phyloP scores from a whole-genome alignment of 2,329 filamentous ascomycete genomes.

The Biscogniauxia mediterranea region DNA sequence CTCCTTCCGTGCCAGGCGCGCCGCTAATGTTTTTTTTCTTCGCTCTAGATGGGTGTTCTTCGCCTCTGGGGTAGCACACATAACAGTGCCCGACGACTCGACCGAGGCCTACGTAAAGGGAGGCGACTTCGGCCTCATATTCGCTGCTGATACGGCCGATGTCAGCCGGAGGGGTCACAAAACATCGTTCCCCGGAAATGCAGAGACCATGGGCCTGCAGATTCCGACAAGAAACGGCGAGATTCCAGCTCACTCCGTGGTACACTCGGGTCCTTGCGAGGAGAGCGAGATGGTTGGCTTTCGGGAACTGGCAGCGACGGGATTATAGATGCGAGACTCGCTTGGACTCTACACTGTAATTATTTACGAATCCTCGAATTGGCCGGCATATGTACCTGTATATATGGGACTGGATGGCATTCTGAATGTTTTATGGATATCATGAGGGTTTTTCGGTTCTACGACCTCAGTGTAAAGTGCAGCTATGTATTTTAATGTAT shows the following conservation, averaged over 20 bases:
- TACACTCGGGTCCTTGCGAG: conserved; percentile 40
- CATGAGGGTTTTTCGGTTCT: too few relatives aligned
- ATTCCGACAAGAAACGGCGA: conserved; percentile 36
- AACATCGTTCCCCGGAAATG: conserved; percentile 39
- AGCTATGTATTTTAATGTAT: too few relatives aligned
- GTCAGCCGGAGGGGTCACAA: conserved; percentile 40
- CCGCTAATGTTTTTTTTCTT: too few relatives aligned
- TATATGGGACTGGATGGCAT: too few relatives aligned
- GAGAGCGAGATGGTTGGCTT: conserved; percentile 20
- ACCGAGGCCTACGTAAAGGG: conserved; percentile 36
- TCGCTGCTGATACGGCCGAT: conserved; percentile 41
- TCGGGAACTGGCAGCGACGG: conserved; percentile 6
- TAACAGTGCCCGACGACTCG: conserved; percentile 39
- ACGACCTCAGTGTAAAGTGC: too few relatives aligned
- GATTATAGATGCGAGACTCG: too few relatives aligned
- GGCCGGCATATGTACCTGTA: too few relatives aligned
- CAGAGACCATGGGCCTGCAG: conserved; percentile 37
- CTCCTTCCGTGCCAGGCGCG: too few relatives aligned
- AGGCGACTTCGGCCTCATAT: conserved; percentile 39
- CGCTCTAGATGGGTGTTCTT: conserved; percentile 35
- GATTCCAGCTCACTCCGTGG: conserved; percentile 38
- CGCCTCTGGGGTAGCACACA: conserved; percentile 39
- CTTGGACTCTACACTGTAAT: too few relatives aligned
- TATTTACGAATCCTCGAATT: too few relatives aligned
- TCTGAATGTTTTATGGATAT: too few relatives aligned